Evolutionary conservation across 176 grass and related monocot species (phyloP).

Genomic region (Pontederia crassipes): DNA sequence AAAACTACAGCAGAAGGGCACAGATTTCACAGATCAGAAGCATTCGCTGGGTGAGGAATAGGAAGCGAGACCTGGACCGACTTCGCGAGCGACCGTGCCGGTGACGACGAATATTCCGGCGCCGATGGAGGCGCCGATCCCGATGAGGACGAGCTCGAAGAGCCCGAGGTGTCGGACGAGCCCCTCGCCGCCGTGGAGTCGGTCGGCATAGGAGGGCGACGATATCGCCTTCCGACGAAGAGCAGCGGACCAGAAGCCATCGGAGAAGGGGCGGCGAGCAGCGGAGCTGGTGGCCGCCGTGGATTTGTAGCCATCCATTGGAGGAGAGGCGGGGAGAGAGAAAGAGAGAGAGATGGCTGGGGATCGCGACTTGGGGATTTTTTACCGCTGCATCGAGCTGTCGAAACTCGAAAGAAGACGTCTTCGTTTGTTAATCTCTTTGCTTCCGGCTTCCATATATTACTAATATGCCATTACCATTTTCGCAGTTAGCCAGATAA

Average conservation of each 20-base stretch:
- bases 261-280: slow-evolving; percentile 31
- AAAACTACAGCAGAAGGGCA: too few relatives aligned
- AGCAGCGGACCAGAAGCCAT: slow-evolving; percentile 50
- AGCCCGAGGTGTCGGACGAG: slow-evolving; percentile 80
- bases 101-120: slow-evolving; percentile 94
- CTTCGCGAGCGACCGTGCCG: slow-evolving; percentile 89
- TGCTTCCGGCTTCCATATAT: too few relatives aligned
- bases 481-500: too few relatives aligned
- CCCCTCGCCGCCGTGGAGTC: slow-evolving; percentile 20
- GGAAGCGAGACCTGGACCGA: slow-evolving; percentile 48
- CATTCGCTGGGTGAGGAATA: background rate
- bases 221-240: slow-evolving; percentile 62
- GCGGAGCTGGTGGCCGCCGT: slow-evolving; percentile 11
- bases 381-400: too few relatives aligned
- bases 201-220: slow-evolving; percentile 11
- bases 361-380: too few relatives aligned
- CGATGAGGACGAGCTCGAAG: slow-evolving; percentile 68
- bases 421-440: too few relatives aligned
- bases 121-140: slow-evolving; percentile 88
- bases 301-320: too few relatives aligned
- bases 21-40: background rate
- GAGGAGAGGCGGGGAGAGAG: too few relatives aligned
- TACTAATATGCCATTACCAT: too few relatives aligned
- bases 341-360: too few relatives aligned
- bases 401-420: too few relatives aligned